phyloP scores from a whole-genome alignment of 768 basidiomycete species.

The Rhizopogon roseolus region DNA sequence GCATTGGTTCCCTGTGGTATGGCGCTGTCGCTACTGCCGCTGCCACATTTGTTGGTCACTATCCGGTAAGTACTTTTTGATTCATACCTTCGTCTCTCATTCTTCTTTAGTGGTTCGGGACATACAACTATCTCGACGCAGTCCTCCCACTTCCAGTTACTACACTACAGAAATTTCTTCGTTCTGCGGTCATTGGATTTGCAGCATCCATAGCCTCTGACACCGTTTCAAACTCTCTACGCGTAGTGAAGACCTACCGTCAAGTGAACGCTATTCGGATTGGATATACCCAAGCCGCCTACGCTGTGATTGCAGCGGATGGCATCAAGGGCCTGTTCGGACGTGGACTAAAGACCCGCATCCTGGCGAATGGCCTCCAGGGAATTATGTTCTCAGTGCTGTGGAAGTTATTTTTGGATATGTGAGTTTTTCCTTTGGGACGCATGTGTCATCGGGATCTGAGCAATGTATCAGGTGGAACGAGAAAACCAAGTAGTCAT shows the following conservation, averaged over 20 bases:
- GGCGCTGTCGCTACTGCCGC: conserved; percentile 90
- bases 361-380: conserved; percentile 88
- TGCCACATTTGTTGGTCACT: conserved; percentile 91
- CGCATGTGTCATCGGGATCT: not conserved
- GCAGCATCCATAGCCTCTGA: conserved; percentile 82
- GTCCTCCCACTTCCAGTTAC: conserved; percentile 54
- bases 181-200: conserved; percentile 92
- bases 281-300: conserved; percentile 74
- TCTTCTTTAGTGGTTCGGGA: conserved; percentile 66
- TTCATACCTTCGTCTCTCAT: not conserved
- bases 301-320: conserved; percentile 68
- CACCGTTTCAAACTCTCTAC: conserved; percentile 79
- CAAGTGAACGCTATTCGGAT: conserved; percentile 85
- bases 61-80: conserved; percentile 51
- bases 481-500: conserved; percentile 18
- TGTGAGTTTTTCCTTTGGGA: conserved; percentile 47
- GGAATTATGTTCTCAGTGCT: conserved; percentile 87
- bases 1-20: conserved; percentile 79
- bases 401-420: conserved; percentile 87
- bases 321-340: conserved; percentile 81
- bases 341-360: conserved; percentile 84
- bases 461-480: conserved; percentile 25
- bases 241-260: conserved; percentile 93
- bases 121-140: conserved; percentile 76
- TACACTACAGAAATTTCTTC: conserved; percentile 52